phyloP scores from a whole-genome alignment of 2,329 filamentous ascomycete genomes.

The Ceratocystis cacaofunesta region DNA sequence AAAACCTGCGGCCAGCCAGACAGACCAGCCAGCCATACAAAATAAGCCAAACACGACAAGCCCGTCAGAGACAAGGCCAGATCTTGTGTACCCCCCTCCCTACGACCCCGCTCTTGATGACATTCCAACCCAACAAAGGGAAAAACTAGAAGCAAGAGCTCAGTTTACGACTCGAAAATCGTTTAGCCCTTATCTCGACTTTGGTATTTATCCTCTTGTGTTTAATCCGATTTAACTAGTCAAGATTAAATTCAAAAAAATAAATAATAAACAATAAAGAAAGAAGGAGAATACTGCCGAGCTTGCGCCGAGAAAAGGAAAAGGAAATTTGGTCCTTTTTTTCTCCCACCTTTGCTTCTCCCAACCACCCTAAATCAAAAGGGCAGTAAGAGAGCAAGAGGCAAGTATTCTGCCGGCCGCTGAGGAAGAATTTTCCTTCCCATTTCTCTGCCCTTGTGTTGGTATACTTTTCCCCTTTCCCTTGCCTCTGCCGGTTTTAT shows the following conservation, averaged over 20 bases:
- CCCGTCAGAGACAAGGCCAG: not conserved
- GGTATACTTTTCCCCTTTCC: too few relatives aligned
- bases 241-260: not conserved
- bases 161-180: not conserved
- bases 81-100: not conserved
- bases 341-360: not conserved
- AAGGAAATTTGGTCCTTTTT: not conserved
- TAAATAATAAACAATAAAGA: not conserved
- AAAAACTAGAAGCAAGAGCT: not conserved
- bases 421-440: too few relatives aligned
- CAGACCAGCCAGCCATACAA: too few relatives aligned
- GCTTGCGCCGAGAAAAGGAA: constrained; percentile 1
- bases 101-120: constrained; percentile 10
- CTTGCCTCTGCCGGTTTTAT: too few relatives aligned
- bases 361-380: constrained; percentile 3
- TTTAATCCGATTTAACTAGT: not conserved
- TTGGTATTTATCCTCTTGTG: not conserved
- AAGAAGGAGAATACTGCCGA: constrained; percentile 6
- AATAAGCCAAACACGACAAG: not conserved
- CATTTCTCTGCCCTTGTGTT: too few relatives aligned
- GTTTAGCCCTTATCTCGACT: not conserved
- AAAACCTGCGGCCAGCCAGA: too few relatives aligned
- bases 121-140: not conserved
- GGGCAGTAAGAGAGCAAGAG: not conserved
- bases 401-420: not conserved